Percentiles rank a stretch among this genome's conserved stretches.
phyloP scores from a whole-genome alignment of 2,329 filamentous ascomycete species.

The Clarireedia paspali region DNA sequence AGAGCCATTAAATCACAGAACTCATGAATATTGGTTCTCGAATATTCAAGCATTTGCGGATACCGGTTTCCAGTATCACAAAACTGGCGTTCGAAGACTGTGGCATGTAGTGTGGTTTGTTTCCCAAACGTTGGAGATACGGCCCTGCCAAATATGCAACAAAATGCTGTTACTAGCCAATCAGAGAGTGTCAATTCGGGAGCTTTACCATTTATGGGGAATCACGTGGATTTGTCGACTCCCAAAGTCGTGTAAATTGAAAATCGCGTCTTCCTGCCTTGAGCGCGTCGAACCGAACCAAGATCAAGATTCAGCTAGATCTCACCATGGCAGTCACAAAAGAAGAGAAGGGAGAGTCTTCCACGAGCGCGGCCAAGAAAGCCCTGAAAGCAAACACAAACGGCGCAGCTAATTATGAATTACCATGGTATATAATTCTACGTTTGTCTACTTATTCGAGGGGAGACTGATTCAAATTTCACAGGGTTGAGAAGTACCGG shows the following conservation, averaged over 20 bases:
- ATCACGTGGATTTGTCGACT: background rate
- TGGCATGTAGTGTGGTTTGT: no score
- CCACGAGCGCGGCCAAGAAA: slow-evolving; percentile 48
- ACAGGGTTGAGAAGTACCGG: slow-evolving; percentile 96
- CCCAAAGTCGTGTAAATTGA: slow-evolving; percentile 16
- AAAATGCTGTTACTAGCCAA: no score
- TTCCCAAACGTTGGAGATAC: no score
- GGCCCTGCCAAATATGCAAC: no score
- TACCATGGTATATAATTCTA: slow-evolving; percentile 57
- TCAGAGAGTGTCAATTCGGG: no score
- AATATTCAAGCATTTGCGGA: no score
- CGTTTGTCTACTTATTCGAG: background rate
- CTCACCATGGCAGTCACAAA: slow-evolving; percentile 23
- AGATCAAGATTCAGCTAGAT: background rate
- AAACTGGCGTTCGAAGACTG: no score
- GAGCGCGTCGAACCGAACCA: slow-evolving; percentile 17
- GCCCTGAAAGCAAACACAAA: slow-evolving; percentile 43
- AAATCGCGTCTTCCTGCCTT: slow-evolving; percentile 12
- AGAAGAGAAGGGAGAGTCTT: slow-evolving; percentile 48
- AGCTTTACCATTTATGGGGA: no score
- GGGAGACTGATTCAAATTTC: background rate
- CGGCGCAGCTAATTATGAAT: slow-evolving; percentile 55
- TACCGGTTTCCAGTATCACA: no score
- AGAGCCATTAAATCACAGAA: no score
- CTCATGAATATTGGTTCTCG: no score